A percentile compares a stretch with the other conserved stretches of the same genome.
These are phyloP conservation scores for Castanopsis chinensis DNA, from an alignment of 306 rosid species.

Conservation along the genomic window DNA sequence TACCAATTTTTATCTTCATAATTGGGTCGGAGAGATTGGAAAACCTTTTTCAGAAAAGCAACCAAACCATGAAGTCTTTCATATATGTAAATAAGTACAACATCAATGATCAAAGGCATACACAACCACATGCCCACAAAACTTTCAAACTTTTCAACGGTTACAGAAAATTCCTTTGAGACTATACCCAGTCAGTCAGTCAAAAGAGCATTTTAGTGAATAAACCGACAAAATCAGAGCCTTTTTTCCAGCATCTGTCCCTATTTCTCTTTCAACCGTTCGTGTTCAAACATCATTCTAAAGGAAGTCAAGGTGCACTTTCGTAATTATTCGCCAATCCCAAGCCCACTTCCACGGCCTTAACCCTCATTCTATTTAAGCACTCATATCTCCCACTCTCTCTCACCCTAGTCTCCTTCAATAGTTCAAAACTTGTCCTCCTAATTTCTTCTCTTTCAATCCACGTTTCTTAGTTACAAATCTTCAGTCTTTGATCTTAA, in stretches of 20 bases:
- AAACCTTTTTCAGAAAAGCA: not conserved
- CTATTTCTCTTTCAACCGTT: conserved; percentile 59
- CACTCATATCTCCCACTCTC: conserved; percentile 35
- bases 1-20: not conserved
- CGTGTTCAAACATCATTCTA: conserved; percentile 52
- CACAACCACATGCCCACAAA: conserved; percentile 13
- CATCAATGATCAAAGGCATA: conserved; percentile 13
- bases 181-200: conserved; percentile 52
- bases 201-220: conserved; percentile 55
- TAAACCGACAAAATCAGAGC: conserved; percentile 83
- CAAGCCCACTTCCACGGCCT: conserved; percentile 26
- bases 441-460: conserved; percentile 21
- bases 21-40: not conserved
- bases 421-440: conserved; percentile 19
- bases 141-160: conserved; percentile 52
- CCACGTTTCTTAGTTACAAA: not conserved
- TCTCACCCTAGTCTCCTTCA: conserved; percentile 31
- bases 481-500: conserved; percentile 20
- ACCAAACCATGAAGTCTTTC: not conserved
- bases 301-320: conserved; percentile 56
- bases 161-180: conserved; percentile 38
- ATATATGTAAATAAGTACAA: conserved; percentile 16
- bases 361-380: conserved; percentile 53
- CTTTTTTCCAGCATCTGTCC: conserved; percentile 77
- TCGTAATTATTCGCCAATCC: conserved; percentile 49